phyloP scores from a whole-genome alignment of 176 grass and related monocot species.

The Leersia perrieri region DNA sequence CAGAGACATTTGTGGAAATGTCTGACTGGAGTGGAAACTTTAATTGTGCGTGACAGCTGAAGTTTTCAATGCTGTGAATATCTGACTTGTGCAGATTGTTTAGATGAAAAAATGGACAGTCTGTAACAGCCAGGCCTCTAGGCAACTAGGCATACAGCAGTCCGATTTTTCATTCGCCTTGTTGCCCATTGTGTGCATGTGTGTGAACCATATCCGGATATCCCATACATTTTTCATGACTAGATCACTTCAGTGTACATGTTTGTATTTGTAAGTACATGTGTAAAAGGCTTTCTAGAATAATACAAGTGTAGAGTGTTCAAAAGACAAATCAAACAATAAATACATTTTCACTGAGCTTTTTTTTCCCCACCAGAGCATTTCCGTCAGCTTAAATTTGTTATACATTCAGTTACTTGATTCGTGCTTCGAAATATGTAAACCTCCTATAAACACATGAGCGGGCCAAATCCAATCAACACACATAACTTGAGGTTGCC shows the following conservation, averaged over 20 bases:
- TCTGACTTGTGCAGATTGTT: constrained; percentile 7
- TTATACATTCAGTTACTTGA: not conserved
- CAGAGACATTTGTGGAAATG: constrained; percentile 9
- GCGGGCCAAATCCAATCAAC: not conserved
- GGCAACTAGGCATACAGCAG: constrained; percentile 9
- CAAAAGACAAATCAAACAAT: constrained; percentile 4
- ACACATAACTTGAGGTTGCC: not conserved
- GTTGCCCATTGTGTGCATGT: constrained; percentile 17
- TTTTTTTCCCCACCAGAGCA: not conserved
- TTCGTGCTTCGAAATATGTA: not conserved
- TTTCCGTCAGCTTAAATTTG: not conserved
- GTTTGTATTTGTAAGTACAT: constrained; percentile 42
- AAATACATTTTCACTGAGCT: not conserved
- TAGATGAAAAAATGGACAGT: constrained; percentile 16
- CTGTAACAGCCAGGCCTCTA: constrained; percentile 25
- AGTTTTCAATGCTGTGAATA: constrained; percentile 4
- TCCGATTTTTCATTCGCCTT: constrained; percentile 32
- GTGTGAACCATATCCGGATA: not conserved
- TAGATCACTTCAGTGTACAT: constrained; percentile 20
- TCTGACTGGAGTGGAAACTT: constrained; percentile 11
- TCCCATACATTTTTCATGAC: not conserved
- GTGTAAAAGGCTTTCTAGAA: constrained; percentile 14
- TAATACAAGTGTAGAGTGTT: not conserved
- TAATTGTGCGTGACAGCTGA: constrained; percentile 13
- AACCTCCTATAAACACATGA: not conserved